A percentile compares a stretch with the other conserved stretches of the same genome.
phyloP scores from a whole-genome alignment of 2,329 filamentous ascomycete species.

The Botrytis medusae region DNA sequence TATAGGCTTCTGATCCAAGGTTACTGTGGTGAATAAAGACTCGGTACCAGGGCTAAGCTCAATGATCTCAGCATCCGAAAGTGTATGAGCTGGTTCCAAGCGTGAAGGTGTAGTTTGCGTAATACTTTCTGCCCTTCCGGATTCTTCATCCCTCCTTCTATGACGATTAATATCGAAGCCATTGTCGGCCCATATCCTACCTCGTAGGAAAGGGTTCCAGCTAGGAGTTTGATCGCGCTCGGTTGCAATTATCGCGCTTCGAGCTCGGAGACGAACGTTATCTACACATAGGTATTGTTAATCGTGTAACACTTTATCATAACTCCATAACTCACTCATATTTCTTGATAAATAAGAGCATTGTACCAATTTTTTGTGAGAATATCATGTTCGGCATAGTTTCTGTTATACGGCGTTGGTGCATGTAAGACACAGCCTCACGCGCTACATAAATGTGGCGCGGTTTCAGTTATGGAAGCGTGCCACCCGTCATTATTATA shows the following conservation, averaged over 20 bases:
- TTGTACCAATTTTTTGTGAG: background rate
- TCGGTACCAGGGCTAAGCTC: background rate
- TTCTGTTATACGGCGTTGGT: background rate
- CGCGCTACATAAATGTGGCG: background rate
- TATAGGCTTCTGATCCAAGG: background rate
- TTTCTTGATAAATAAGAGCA: background rate
- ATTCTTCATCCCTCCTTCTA: background rate
- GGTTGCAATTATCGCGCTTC: background rate
- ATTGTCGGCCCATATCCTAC: background rate
- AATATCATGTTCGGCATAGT: too few relatives aligned
- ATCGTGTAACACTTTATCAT: too few relatives aligned
- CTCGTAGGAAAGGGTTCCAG: background rate
- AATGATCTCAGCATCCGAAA: background rate
- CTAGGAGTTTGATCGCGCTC: background rate
- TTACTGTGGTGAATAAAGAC: background rate
- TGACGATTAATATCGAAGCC: background rate
- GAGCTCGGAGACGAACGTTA: conserved; percentile 1
- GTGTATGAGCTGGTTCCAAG: background rate
- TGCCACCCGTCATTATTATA: background rate
- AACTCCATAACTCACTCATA: background rate
- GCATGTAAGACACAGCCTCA: background rate
- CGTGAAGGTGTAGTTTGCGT: background rate
- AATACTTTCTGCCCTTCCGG: background rate
- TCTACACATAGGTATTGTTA: background rate
- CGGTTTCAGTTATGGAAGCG: background rate